A percentile compares a stretch with the other conserved stretches of the same genome.
phyloP scores from a whole-genome alignment of 495 filamentous ascomycete species.

The Aspergillus incahuasiensis region DNA sequence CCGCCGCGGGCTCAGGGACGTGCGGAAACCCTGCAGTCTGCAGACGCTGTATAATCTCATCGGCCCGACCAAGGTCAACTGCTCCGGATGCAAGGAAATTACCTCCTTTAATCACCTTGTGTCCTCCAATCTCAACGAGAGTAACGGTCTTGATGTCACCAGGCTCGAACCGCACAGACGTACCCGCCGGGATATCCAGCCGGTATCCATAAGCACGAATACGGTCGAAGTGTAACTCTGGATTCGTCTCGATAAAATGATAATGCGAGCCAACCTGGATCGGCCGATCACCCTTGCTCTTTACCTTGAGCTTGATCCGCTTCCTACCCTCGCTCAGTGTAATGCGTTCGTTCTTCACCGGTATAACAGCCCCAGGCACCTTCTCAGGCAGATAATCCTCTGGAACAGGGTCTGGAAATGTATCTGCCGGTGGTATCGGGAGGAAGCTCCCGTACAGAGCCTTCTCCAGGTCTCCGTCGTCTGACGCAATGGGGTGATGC shows the following conservation, averaged over 20 bases:
- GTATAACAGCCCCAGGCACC: constrained; percentile 75
- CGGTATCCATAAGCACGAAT: constrained; percentile 75
- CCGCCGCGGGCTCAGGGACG: constrained; percentile 55
- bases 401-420: constrained; percentile 61
- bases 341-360: constrained; percentile 59
- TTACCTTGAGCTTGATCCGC: constrained; percentile 69
- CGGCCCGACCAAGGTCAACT: constrained; percentile 56
- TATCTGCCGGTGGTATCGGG: constrained; percentile 63
- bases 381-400: constrained; percentile 59
- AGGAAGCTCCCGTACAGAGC: constrained; percentile 93
- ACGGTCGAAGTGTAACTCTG: constrained; percentile 89
- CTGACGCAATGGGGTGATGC: constrained; percentile 79
- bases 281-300: constrained; percentile 84
- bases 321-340: constrained; percentile 69
- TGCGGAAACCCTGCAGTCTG: constrained; percentile 73
- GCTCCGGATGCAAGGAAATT: constrained; percentile 71
- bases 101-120: constrained; percentile 78
- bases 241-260: constrained; percentile 93
- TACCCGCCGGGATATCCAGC: constrained; percentile 87
- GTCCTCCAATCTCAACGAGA: constrained; percentile 83
- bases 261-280: constrained; percentile 95
- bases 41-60: constrained; percentile 63
- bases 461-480: constrained; percentile 80
- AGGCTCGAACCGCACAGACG: constrained; percentile 91
- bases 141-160: constrained; percentile 92